phyloP scores from a whole-genome alignment of 306 rosid genomes.

The Argentina anserina region DNA sequence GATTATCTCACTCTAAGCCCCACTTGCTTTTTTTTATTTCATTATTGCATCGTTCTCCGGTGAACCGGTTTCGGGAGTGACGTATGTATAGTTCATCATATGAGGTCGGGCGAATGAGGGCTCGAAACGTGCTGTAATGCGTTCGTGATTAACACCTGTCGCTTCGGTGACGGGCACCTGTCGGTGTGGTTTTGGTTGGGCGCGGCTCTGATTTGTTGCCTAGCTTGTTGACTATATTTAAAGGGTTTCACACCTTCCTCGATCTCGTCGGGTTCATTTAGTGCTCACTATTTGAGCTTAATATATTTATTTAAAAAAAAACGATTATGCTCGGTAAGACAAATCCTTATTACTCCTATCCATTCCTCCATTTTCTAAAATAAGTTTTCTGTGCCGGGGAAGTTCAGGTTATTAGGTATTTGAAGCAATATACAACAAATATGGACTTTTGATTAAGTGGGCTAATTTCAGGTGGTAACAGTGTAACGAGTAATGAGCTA shows the following conservation, averaged over 20 bases:
- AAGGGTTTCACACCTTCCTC: slow-evolving; percentile 37
- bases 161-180: slow-evolving; percentile 23
- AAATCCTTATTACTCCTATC: not conserved
- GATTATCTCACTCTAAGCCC: slow-evolving; percentile 31
- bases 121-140: not conserved
- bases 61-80: slow-evolving; percentile 8
- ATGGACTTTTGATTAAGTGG: fast-evolving
- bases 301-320: not conserved
- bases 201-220: slow-evolving; percentile 1
- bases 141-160: slow-evolving; percentile 28
- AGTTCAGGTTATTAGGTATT: too few species aligned
- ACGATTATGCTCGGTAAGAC: too few species aligned
- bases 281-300: not conserved
- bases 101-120: not conserved
- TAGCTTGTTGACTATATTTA: slow-evolving; percentile 32
- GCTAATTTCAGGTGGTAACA: not conserved
- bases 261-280: not conserved
- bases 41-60: not conserved
- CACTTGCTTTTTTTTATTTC: slow-evolving; percentile 7
- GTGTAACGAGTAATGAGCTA: too few species aligned
- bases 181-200: slow-evolving; percentile 25
- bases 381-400: too few species aligned
- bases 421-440: not conserved
- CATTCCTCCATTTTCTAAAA: too few species aligned
- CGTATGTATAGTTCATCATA: not conserved